phyloP scores from a whole-genome alignment of 2,329 filamentous ascomycete genomes.

The Thermothelomyces thermophilus region DNA sequence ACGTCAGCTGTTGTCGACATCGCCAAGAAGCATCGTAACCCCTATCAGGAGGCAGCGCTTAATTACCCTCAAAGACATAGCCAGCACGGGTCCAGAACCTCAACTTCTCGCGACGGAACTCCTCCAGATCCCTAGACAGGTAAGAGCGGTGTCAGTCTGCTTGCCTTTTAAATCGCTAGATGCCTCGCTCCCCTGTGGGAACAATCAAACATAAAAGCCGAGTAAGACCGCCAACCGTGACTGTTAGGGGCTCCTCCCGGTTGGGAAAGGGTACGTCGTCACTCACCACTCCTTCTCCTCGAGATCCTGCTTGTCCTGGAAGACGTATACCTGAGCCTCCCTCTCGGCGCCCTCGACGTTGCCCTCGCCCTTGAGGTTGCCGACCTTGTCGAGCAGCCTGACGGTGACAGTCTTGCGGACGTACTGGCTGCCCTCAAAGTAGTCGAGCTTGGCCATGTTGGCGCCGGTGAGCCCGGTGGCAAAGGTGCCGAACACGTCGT shows the following conservation, averaged over 20 bases:
- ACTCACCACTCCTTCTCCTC: slow-evolving; percentile 63
- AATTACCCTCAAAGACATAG: slow-evolving; percentile 39
- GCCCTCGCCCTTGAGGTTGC: slow-evolving; percentile 35
- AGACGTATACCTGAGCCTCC: slow-evolving; percentile 60
- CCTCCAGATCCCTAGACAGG: slow-evolving; percentile 60
- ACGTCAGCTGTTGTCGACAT: not conserved
- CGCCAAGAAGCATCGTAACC: not conserved
- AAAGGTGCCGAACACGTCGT: slow-evolving; percentile 65
- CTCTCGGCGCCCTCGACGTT: slow-evolving; percentile 41
- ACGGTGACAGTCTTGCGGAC: slow-evolving; percentile 48
- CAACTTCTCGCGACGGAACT: slow-evolving; percentile 72
- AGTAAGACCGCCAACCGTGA: not conserved
- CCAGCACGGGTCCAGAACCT: slow-evolving; percentile 46
- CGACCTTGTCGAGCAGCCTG: slow-evolving; percentile 39
- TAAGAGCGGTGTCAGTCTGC: not conserved
- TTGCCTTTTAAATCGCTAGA: not conserved
- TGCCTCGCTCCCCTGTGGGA: not conserved
- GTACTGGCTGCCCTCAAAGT: slow-evolving; percentile 77
- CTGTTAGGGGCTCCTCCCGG: too few relatives aligned
- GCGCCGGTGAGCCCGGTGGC: slow-evolving; percentile 71
- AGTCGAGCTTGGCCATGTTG: slow-evolving; percentile 69
- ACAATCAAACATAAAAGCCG: not conserved
- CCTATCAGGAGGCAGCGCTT: not conserved
- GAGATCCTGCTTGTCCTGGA: slow-evolving; percentile 43
- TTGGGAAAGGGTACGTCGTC: not conserved